Evolutionary conservation across 2,329 filamentous ascomycete genomes (phyloP).

Genomic region (Neofusicoccum ribis): DNA sequence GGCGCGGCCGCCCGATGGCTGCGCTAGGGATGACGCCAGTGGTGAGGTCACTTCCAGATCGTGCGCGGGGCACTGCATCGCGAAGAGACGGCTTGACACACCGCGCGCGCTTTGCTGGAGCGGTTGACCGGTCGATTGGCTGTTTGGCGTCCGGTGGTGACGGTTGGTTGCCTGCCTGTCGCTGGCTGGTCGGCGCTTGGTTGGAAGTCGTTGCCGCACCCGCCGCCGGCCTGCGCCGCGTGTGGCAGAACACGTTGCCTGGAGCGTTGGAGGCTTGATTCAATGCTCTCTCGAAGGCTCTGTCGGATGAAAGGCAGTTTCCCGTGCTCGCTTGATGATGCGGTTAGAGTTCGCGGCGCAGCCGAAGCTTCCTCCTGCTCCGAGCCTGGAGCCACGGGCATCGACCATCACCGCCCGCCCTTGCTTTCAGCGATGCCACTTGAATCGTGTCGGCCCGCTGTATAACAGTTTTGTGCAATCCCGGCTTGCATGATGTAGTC

Average conservation of each 20-base stretch:
- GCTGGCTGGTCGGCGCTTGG: background rate
- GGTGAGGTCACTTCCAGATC: constrained; percentile 6
- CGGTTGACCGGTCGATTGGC: background rate
- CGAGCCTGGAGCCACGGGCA: background rate
- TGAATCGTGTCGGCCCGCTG: background rate
- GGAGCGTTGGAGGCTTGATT: background rate
- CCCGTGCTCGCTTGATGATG: background rate
- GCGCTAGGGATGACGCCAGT: background rate
- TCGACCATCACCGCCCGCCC: background rate
- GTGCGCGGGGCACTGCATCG: background rate
- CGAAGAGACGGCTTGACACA: background rate
- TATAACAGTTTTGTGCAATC: background rate
- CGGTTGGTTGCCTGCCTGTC: background rate
- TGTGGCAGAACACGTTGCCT: background rate
- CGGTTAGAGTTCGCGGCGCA: background rate
- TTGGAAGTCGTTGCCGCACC: background rate
- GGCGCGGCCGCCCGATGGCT: background rate
- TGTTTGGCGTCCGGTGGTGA: background rate
- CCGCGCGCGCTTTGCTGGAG: no score
- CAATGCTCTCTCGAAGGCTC: background rate
- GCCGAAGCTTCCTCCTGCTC: no score
- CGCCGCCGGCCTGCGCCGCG: no score
- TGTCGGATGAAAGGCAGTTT: background rate
- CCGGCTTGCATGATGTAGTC: background rate
- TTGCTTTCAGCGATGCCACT: background rate